Evolutionary conservation across 306 rosid species (phyloP), one percentile per base, ranked within the genome.

Genomic region (Potentilla sterilis): DNA sequence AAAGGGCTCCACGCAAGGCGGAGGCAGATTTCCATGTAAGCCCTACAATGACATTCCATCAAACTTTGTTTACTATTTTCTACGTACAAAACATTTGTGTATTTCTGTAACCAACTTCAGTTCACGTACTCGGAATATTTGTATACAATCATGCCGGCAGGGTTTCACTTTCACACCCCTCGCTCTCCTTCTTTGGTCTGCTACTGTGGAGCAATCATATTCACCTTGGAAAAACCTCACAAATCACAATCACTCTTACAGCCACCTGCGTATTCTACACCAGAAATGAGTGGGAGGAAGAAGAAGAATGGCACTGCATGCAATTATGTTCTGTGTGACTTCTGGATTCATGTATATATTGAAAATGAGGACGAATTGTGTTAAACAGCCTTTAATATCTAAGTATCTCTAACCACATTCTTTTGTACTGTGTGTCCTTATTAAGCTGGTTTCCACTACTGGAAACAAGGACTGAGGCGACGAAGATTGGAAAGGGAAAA

Each of bases 11-110:
- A 74, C 69, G 51, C 24, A 43, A 24, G 66, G 76, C 77, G 90
- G 92, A 76, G 84, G 88, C 87, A 78, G 1, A 75, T 80, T 83
- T 83, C 81, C 94, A 88, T 91, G 88, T 92, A 92, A 90, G 41
- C 97, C 85, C 89, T 86, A 92, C 88, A 92, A 81, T 75, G 97
- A 92, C 93, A 67, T 81, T 85, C 80, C 77, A 94, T 90, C 98
- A 78, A 80, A 80, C 88, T 81, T 85, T 75, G 66, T 44, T 71
- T 69, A 18, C 87, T 79, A 75, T 89, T 85, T 85, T 90, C 96
- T 91, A 90, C 97, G 96, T 91, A 91, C 89, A 85, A 42, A 40
- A 59, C 28, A 24, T 58, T 24, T 81, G 75, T 73, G 83, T 89
- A 89, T 85, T 64, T 64, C 44, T 84, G 79, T 83, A 83, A 84